These are phyloP conservation scores for Aquilaria agallochum DNA, from an alignment of 441 rosid genomes.

Conservation along the genomic window DNA sequence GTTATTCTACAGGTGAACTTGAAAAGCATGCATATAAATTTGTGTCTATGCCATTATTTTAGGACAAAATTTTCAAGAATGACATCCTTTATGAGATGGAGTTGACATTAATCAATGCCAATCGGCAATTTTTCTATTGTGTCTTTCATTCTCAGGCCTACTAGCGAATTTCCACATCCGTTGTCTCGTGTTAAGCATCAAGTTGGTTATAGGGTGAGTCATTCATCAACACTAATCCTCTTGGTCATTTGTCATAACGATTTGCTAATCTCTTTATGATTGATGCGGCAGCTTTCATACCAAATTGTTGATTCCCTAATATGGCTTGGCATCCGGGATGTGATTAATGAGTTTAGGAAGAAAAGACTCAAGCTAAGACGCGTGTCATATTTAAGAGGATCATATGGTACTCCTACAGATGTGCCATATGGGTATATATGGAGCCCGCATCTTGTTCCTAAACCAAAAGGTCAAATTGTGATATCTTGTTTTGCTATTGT, in stretches of 20 bases:
- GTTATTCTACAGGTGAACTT: no score
- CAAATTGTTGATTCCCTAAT: slow-evolving; percentile 87
- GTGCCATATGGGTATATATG: slow-evolving; percentile 97
- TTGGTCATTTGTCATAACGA: slow-evolving; percentile 20
- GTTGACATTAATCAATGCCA: no score
- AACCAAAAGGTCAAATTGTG: slow-evolving; percentile 64
- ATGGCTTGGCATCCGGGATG: slow-evolving; percentile 96
- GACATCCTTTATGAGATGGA: no score
- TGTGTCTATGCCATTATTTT: no score
- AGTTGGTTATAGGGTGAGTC: slow-evolving; percentile 96
- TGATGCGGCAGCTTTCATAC: slow-evolving; percentile 65
- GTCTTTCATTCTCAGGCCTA: slow-evolving; percentile 92
- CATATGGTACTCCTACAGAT: slow-evolving; percentile 88
- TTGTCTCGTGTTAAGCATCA: slow-evolving; percentile 92
- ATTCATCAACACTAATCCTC: slow-evolving; percentile 1
- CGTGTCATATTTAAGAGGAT: slow-evolving; percentile 92
- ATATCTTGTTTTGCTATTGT: no score
- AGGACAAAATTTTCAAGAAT: no score
- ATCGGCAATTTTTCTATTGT: slow-evolving; percentile 7
- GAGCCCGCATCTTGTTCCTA: slow-evolving; percentile 97
- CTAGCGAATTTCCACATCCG: slow-evolving; percentile 96
- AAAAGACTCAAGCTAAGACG: slow-evolving; percentile 79
- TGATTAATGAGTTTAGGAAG: slow-evolving; percentile 90
- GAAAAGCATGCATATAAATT: no score
- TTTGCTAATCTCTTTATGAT: no score